Evolutionary conservation across 352 stramenopile genomes (phyloP), one percentile per base, ranked within the genome.

Genomic region (Achlya hypogyna): DNA sequence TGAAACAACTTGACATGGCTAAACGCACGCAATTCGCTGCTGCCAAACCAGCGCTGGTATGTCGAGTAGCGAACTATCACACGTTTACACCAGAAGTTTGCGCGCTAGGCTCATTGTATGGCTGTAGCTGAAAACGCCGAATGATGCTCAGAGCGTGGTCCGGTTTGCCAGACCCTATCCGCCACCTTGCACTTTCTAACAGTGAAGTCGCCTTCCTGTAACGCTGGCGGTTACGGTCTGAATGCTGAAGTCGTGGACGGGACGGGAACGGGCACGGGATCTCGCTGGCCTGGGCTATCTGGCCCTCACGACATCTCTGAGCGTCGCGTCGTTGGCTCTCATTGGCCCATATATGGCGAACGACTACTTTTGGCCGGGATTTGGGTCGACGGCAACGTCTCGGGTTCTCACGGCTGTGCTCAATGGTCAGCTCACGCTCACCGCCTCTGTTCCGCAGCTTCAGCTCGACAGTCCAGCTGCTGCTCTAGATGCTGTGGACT

Each of bases 321-420:
- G 60, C 34, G 34, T 67, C 22, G 22, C 18, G 22, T 18, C 14
- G 20, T 22, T 32, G 18, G 8, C n/a, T 12, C 12, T 58, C 10
- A 12, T 59, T 25, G 25, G 23, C 12, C 5, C 42, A 18, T 67
- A 67, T 34, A 47, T 58, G 32, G 22, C 25, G 18, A 67, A 67
- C 51, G 42, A 67, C 43, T 32, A 59, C 22, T 67, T 67, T 38
- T 67, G 42, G 60, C 40, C 60, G 4, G 18, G 43, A 16, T 67
- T 59, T 40, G 20, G 28, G 6, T 32, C 20, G 22, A 25, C 51
- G 14, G 34, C 25, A n/a, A 67, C 51, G 32, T 49, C 51, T 10
- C 31, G 32, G 4, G 60, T 23, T 4, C 45, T 67, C 51, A 59
- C 59, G n/a, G 29, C 51, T n/a, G 20, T 67, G 8, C 51, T 67